Conservation (phyloP, 345 rosid species). For the Turnera subulata region DNA sequence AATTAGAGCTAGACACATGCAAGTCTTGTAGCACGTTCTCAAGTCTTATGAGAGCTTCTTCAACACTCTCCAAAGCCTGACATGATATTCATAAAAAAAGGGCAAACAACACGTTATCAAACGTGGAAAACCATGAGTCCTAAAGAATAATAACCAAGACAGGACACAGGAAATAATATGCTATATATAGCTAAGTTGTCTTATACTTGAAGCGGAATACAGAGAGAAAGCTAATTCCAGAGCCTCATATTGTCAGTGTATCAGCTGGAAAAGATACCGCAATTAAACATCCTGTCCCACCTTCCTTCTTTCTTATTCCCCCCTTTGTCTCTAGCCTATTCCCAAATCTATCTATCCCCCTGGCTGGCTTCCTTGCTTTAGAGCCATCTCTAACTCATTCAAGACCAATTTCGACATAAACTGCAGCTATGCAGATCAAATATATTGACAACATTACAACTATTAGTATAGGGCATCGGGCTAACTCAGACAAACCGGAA, state of each 20-base stretch:
- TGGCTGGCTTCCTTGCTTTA: background rate
- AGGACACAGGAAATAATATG: too few relatives aligned
- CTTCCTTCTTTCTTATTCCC: background rate
- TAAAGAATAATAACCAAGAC: too few relatives aligned
- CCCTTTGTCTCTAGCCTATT: background rate
- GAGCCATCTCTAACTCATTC: too few relatives aligned
- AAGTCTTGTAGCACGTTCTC: slow-evolving; percentile 78
- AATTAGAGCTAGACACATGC: slow-evolving; percentile 64
- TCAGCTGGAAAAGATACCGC: background rate
- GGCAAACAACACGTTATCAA: too few relatives aligned
- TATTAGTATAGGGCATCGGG: too few relatives aligned
- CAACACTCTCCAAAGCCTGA: slow-evolving; percentile 92
- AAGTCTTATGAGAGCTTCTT: slow-evolving; percentile 74
- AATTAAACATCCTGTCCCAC: background rate
- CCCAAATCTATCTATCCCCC: background rate
- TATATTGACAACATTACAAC: too few relatives aligned
- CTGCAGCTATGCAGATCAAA: too few relatives aligned
- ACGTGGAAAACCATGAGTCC: too few relatives aligned
- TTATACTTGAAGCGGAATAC: background rate
- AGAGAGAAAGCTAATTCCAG: background rate
- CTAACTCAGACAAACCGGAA: too few relatives aligned
- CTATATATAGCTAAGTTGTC: background rate
- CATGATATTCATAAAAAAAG: slow-evolving; percentile 20
- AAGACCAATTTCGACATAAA: too few relatives aligned
- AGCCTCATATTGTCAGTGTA: background rate